phyloP scores from a whole-genome alignment of 768 basidiomycete genomes.

The Amanita phalloides region DNA sequence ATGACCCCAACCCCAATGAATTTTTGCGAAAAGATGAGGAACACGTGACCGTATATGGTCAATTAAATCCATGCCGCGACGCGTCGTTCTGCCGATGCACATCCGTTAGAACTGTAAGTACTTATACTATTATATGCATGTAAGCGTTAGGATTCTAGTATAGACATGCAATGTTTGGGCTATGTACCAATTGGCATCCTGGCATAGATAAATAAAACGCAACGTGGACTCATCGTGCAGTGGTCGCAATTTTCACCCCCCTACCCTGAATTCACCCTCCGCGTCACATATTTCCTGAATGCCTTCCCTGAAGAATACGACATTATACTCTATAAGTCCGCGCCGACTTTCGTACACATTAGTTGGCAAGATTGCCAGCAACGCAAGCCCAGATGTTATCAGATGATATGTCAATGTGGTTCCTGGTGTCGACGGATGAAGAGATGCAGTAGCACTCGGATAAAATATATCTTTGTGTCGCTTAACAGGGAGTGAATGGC shows the following conservation, averaged over 20 bases:
- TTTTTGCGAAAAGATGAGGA: conserved; percentile 19
- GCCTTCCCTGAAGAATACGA: conserved; percentile 76
- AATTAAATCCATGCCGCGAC: background rate
- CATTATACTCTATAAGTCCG: conserved; percentile 78
- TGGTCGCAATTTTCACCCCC: conserved; percentile 13
- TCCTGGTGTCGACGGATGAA: conserved; percentile 47
- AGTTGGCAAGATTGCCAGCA: conserved; percentile 66
- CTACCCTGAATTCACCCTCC: conserved; percentile 47
- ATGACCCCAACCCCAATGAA: conserved; percentile 41
- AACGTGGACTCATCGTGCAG: conserved; percentile 3
- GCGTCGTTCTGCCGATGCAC: background rate
- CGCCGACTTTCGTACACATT: conserved; percentile 61
- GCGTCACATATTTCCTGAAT: conserved; percentile 75
- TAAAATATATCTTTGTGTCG: conserved; percentile 43
- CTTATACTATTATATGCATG: background rate
- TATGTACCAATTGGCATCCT: no score
- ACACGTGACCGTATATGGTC: conserved; percentile 3
- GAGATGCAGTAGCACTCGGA: conserved; percentile 56
- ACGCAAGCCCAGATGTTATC: conserved; percentile 60
- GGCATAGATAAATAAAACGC: background rate
- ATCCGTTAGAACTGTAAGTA: background rate
- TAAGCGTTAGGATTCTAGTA: no score
- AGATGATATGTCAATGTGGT: conserved; percentile 81
- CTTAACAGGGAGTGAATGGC: conserved; percentile 7
- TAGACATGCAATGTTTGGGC: no score